Evolutionary conservation across 1,284 basidiomycete genomes (phyloP).

Genomic region (Ustilago lituana): DNA sequence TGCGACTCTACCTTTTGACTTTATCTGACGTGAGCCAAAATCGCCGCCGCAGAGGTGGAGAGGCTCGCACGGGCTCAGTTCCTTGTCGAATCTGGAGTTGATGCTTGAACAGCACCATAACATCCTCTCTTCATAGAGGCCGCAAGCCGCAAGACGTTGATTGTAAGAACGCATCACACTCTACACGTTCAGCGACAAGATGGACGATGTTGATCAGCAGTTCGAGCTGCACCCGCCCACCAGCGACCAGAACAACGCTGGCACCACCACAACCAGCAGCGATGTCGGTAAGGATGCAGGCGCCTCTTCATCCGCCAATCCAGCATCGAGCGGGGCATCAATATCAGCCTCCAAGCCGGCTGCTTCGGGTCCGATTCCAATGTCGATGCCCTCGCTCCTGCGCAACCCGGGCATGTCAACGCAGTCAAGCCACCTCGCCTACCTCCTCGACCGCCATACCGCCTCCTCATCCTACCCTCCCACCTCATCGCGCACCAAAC

Average conservation of each 20-base stretch:
- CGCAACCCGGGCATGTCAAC: slow-evolving; percentile 18
- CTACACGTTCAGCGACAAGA: background rate
- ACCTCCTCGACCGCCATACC: slow-evolving; percentile 6
- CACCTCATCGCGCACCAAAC: background rate
- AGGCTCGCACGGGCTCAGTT: no score
- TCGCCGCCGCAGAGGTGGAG: no score
- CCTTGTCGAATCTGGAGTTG: no score
- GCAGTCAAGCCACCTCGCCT: slow-evolving; percentile 14
- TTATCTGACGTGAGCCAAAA: slow-evolving; percentile 18
- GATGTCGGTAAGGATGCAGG: background rate
- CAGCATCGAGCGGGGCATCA: no score
- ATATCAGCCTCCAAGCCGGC: background rate
- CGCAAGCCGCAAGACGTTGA: no score
- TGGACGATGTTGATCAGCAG: slow-evolving; percentile 11
- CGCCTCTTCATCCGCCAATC: no score
- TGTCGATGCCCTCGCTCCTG: slow-evolving; percentile 47
- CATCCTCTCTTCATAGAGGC: no score
- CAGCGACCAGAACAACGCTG: background rate
- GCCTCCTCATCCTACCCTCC: slow-evolving; percentile 28
- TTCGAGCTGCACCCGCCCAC: slow-evolving; percentile 22
- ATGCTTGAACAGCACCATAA: no score
- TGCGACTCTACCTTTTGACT: no score
- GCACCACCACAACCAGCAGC: background rate
- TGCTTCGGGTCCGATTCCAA: slow-evolving; percentile 24
- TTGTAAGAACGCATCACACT: no score